Base-by-base conservation (phyloP, 2,329 filamentous ascomycete genomes). In the Aurifilum marmelostoma region DNA sequence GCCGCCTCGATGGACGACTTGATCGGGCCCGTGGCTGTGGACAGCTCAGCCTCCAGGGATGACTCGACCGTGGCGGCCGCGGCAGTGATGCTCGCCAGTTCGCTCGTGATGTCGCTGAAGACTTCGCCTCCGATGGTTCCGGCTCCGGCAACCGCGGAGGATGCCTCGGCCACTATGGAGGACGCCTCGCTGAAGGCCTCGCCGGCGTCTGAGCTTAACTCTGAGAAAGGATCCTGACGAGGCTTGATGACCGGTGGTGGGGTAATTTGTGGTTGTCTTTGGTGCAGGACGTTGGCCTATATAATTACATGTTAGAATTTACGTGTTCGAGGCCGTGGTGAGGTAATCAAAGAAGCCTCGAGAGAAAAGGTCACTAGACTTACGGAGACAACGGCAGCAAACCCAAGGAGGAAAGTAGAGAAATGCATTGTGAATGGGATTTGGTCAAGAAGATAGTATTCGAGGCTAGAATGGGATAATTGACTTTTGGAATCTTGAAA, bases 1-100 rank as follows among this genome's bases (percentile, higher is more conserved):
- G 59, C 60, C 27, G 29, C 61, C 52, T 29, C 52, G 52, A 56
- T 32, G 52, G 52, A 56, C 11, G 62, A 29, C 21, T 50, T 56
- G 16, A 16, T 32, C 14, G 61, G 11, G 8, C 61, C 62, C 18
- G 63, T 63, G 16, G 66, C 66, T 16, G 61, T 68, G 11, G 66
- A 68, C 14, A 54, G 32, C 37, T 41, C 61, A 5, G 27, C 12
- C 18, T 8, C n/a, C 37, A 68, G 39, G 1, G 66, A 65, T 21
- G 66, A 65, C 16, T 34, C 27, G 7, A 14, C 39, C 18, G 54
- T 21, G 14, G 37, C 54, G 11, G 61, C 66, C 6, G 50, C 43
- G 3, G 67, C 32, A 0, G 56, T 68, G 34, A 66, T 34, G 18
- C 27, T 65, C 6, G 52, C 61, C 6, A 50, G 37, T 2, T 54